Base-by-base conservation (phyloP, 2,329 filamentous ascomycete genomes). In the Fusarium succisae region DNA sequence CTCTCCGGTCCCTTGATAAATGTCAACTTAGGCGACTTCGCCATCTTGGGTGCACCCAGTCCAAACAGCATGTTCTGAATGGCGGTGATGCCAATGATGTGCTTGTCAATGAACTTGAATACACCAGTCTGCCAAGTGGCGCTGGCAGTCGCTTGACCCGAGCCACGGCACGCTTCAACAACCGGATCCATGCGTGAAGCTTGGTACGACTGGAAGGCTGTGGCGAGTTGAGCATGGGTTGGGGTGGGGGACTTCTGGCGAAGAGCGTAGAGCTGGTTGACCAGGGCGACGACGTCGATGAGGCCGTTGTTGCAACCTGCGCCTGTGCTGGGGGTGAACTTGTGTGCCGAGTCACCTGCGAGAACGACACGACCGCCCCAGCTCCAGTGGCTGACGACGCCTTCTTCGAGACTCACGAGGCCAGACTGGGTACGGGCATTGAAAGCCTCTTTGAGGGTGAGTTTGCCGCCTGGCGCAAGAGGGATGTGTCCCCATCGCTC, bases 291-390 rank as follows among this genome's bases (percentile, higher is more conserved):
- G 3, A 81, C 63, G 20, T 83, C 82, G 39, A 81, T 77, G 3
- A 84, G 74, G 1, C 79, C 83, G 26, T 79, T 80, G 70, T 84
- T 83, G 43, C 79, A 80, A 1, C 82, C 82, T 1, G 78, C 74
- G 0, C 81, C 82, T 0, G 80, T 76, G 54, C 80, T 83, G 0
- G 83, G 81, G 0, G 82, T 83, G 57, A 81, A 80, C 45, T 84
- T 84, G 63, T 84, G 83, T 3, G 77, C 79, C 0, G 83, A 73
- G 45, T 85, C 83, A 0, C 83, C 83, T 0, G 73, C 78, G 2
- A 85, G 79, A 3, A 82, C 82, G 13, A 84, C 70, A 2, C 81
- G 75, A 4, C 82, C 80, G 12, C 71, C 77, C 69, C 76, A 79
- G 62, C 79, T 81, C 83, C 82, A 84, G 50, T 82, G 73, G 15